Base-by-base conservation (phyloP, 495 filamentous ascomycete species). In the Xylaria castorea region DNA sequence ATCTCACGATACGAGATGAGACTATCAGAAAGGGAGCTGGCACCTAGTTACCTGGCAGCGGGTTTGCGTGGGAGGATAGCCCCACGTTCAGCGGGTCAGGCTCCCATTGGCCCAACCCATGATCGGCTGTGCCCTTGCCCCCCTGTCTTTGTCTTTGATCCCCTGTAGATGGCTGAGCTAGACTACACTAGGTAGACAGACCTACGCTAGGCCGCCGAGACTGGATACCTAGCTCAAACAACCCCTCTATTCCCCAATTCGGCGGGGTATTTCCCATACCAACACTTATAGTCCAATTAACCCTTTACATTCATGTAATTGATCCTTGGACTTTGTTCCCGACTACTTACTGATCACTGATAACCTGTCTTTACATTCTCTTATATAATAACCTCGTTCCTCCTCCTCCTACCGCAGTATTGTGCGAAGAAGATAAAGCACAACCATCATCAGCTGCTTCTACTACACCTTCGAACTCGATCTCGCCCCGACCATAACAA, bases 1-100 rank as follows among this genome's bases (percentile, higher is more conserved):
- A 63, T 63, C 32, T 62, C 58, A 40, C n/a, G 58, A 62, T 62
- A 62, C 58, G 18, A 62, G 34, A 62, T 62, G 58, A 40, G 36
- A 62, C 22, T 36, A 18, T 1, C 1, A 30, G 16, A 2, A 58
- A 20, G 27, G n/a, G 25, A 36, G 57, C 32, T 9, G 32, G 0
- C 60, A 25, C n/a, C n/a, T n/a, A n/a, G n/a, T n/a, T n/a, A 40
- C 20, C 60, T 18, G 61, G 11, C 22, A 14, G 5, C 20, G 25
- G 61, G 60, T 18, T 11, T 16, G 38, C 20, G 38, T 40, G 36
- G 9, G 62, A n/a, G 44, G 63, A 32, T 7, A 30, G 63, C 63
- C 63, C 64, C 64, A 66, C 46, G 64, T 51, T 66, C 25, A 25
- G 46, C 64, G 46, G 46, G 25, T 7, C 64, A 2, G 20, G 7